These are phyloP conservation scores for Galerina marginata DNA, from an alignment of 768 basidiomycete genomes.

Conservation along the genomic window DNA sequence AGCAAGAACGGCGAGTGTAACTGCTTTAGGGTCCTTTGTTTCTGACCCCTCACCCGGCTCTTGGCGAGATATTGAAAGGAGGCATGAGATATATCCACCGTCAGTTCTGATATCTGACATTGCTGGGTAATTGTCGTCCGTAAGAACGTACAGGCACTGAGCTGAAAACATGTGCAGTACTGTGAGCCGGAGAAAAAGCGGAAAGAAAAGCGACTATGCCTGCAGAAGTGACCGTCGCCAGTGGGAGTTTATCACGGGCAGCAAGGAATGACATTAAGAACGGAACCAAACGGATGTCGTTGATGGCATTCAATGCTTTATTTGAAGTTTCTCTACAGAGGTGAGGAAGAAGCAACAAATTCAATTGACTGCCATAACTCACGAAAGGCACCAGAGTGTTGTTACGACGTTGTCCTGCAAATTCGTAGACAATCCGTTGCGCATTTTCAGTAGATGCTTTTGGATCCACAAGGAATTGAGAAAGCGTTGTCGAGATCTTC, in stretches of 20 bases:
- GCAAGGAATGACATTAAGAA: conserved; percentile 92
- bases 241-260: conserved; percentile 69
- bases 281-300: conserved; percentile 75
- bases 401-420: conserved; percentile 89
- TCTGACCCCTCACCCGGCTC: conserved; percentile 36
- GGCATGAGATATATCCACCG: conserved; percentile 64
- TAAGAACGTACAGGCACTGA: conserved; percentile 91
- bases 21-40: conserved; percentile 55
- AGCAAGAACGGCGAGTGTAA: conserved; percentile 67
- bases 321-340: conserved; percentile 84
- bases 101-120: conserved; percentile 68
- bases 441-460: conserved; percentile 70
- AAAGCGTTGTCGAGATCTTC: conserved; percentile 76
- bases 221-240: conserved; percentile 78
- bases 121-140: conserved; percentile 86
- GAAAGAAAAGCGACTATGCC: conserved; percentile 49
- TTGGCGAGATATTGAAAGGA: conserved; percentile 64
- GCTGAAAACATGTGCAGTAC: conserved; percentile 46
- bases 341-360: conserved; percentile 22
- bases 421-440: conserved; percentile 80
- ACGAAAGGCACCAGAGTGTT: conserved; percentile 94
- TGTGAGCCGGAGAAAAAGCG: background rate
- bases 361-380: conserved; percentile 41
- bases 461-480: conserved; percentile 67
- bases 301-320: conserved; percentile 88